Conservation (phyloP, 2,329 filamentous ascomycete genomes). For the Ophiostoma triangulosporum region DNA sequence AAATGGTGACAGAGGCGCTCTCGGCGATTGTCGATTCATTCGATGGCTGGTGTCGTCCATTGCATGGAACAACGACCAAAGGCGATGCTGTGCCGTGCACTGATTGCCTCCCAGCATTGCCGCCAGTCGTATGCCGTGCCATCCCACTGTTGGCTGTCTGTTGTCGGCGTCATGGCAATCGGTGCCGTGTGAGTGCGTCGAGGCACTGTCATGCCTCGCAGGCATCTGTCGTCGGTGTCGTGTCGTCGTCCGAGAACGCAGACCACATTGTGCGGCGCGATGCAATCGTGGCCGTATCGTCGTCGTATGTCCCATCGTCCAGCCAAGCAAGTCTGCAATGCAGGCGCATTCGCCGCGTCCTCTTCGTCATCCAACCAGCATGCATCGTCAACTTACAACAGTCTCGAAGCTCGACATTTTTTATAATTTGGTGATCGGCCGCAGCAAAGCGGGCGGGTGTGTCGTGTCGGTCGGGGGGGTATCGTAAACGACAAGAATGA, state of each 20-base stretch:
- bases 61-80: too few species aligned
- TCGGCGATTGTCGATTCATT: too few species aligned
- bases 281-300: neutral
- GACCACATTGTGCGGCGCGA: neutral
- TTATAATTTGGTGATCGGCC: constrained; percentile 20
- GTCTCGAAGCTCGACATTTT: constrained; percentile 57
- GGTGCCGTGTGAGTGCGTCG: neutral
- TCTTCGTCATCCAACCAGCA: neutral
- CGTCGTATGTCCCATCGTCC: neutral
- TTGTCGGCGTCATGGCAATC: too few species aligned
- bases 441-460: constrained; percentile 12
- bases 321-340: neutral
- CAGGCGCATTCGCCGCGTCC: neutral
- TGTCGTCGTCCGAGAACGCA: neutral
- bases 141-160: too few species aligned
- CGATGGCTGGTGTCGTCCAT: too few species aligned
- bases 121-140: neutral
- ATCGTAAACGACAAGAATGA: constrained; percentile 1
- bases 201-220: neutral
- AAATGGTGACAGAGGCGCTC: too few species aligned
- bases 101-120: too few species aligned
- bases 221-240: neutral
- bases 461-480: constrained; percentile 3
- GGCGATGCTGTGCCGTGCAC: too few species aligned
- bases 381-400: constrained; percentile 43